Evolutionary conservation across 2,329 filamentous ascomycete species (phyloP).

Genomic region (Xylariomycetidae sp.): DNA sequence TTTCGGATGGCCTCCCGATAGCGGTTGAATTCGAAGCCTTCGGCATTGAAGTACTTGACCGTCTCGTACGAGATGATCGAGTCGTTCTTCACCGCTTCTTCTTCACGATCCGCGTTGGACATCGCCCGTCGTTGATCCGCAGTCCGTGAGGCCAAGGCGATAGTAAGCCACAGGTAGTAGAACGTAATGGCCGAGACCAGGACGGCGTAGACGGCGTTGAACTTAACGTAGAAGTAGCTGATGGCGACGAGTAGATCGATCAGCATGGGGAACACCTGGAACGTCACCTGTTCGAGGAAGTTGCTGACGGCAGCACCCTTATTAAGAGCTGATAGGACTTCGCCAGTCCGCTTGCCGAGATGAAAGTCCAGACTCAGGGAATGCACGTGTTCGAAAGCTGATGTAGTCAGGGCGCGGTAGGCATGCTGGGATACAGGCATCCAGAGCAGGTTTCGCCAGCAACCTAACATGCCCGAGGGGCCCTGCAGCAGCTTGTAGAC

Average conservation of each 20-base stretch:
- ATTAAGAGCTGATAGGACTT: slow-evolving; percentile 90
- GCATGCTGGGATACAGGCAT: slow-evolving; percentile 96
- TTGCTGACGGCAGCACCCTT: slow-evolving; percentile 95
- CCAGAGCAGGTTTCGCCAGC: slow-evolving; percentile 78
- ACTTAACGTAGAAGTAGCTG: slow-evolving; percentile 68
- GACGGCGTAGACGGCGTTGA: slow-evolving; percentile 85
- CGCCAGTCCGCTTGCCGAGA: slow-evolving; percentile 90
- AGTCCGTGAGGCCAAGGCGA: slow-evolving; percentile 90
- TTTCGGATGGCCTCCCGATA: slow-evolving; percentile 64
- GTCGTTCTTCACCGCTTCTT: slow-evolving; percentile 97
- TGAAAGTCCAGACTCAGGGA: slow-evolving; percentile 94
- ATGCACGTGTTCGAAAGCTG: slow-evolving; percentile 96
- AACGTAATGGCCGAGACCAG: slow-evolving; percentile 88
- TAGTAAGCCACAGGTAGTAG: slow-evolving; percentile 93
- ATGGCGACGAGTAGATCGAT: slow-evolving; percentile 84
- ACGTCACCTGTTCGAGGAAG: slow-evolving; percentile 93
- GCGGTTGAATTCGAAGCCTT: slow-evolving; percentile 69
- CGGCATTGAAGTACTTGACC: slow-evolving; percentile 85
- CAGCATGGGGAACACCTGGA: slow-evolving; percentile 91
- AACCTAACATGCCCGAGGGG: slow-evolving; percentile 79
- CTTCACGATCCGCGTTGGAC: slow-evolving; percentile 90
- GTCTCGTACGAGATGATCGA: slow-evolving; percentile 98
- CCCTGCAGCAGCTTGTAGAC: slow-evolving; percentile 78
- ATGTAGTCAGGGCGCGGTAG: slow-evolving; percentile 87
- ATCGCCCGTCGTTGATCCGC: slow-evolving; percentile 87